Percentiles rank a stretch among this genome's conserved stretches.
phyloP scores from a whole-genome alignment of 139 green algal genomes.

The Astrephomene gubernaculifera region DNA sequence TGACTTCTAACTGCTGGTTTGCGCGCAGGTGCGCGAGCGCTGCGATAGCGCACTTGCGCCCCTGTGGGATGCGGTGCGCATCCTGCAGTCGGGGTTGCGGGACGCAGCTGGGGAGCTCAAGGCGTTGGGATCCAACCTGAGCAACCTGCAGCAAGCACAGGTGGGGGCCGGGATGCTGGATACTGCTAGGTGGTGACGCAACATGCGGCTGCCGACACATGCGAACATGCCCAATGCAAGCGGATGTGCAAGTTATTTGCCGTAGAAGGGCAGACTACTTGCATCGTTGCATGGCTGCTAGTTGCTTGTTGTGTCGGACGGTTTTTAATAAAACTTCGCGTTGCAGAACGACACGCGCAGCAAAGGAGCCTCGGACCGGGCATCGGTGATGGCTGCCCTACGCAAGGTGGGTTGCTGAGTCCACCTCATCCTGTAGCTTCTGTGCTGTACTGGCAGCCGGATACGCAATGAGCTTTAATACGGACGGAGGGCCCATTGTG shows the following conservation, averaged over 20 bases:
- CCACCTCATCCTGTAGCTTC: too few species aligned
- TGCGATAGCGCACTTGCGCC: slow-evolving; percentile 42
- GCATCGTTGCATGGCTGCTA: not conserved
- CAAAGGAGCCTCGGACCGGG: not conserved
- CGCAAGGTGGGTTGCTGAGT: slow-evolving; percentile 15
- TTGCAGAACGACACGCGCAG: slow-evolving; percentile 22
- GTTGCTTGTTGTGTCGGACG: not conserved
- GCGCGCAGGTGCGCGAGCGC: slow-evolving; percentile 29
- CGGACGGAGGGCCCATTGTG: not conserved
- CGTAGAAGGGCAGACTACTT: too few species aligned
- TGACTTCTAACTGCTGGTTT: not conserved
- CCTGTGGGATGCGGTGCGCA: slow-evolving; percentile 51
- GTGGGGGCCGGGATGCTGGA: not conserved
- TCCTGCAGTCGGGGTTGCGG: slow-evolving; percentile 40
- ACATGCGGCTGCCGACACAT: not conserved
- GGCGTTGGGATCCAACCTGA: not conserved
- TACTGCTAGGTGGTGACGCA: not conserved
- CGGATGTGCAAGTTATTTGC: too few species aligned
- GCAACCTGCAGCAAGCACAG: slow-evolving; percentile 29
- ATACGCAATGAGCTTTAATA: not conserved
- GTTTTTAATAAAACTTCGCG: not conserved
- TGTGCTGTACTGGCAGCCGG: not conserved
- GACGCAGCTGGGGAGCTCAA: slow-evolving; percentile 39
- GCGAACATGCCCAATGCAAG: too few species aligned
- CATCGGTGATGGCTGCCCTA: slow-evolving; percentile 8